Percentiles rank a stretch among this genome's conserved stretches.
Evolutionary conservation across 176 grass and related monocot genomes (phyloP).

Genomic region (Carex littledalei): DNA sequence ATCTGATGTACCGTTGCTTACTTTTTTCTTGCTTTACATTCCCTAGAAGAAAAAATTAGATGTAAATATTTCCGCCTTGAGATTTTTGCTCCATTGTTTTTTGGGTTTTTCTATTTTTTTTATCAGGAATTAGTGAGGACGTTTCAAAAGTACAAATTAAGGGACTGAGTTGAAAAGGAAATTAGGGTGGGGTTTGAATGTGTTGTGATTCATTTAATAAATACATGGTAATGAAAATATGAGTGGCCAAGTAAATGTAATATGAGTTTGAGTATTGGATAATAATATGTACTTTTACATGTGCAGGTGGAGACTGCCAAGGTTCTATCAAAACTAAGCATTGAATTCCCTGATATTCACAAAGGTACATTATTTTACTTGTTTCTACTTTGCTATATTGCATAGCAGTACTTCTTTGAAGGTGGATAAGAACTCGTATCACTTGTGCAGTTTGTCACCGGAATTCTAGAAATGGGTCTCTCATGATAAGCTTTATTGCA

Average conservation of each 20-base stretch:
- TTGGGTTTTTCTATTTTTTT: not conserved
- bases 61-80: not conserved
- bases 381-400: not conserved
- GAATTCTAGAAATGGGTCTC: conserved; percentile 47
- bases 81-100: not conserved
- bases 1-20: conserved; percentile 56
- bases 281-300: conserved; percentile 14
- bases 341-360: conserved; percentile 86
- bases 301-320: conserved; percentile 66
- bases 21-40: conserved; percentile 11
- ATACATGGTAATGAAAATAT: conserved; percentile 18
- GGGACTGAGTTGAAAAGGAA: not conserved
- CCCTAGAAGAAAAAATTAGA: conserved; percentile 15
- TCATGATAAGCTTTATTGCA: conserved; percentile 66
- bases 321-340: conserved; percentile 56
- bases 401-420: not conserved
- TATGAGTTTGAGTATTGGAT: not conserved
- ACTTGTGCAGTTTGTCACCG: conserved; percentile 58
- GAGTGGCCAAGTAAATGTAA: conserved; percentile 2
- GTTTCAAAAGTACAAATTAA: not conserved
- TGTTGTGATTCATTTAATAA: conserved; percentile 5
- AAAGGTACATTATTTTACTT: conserved; percentile 49
- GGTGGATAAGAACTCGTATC: conserved; percentile 18
- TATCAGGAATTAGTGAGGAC: not conserved
- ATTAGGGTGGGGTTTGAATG: not conserved